Percentiles rank a stretch among this genome's conserved stretches.
Evolutionary conservation across 73 alveolate species (phyloP).

Genomic region (Symbiodinium natans): DNA sequence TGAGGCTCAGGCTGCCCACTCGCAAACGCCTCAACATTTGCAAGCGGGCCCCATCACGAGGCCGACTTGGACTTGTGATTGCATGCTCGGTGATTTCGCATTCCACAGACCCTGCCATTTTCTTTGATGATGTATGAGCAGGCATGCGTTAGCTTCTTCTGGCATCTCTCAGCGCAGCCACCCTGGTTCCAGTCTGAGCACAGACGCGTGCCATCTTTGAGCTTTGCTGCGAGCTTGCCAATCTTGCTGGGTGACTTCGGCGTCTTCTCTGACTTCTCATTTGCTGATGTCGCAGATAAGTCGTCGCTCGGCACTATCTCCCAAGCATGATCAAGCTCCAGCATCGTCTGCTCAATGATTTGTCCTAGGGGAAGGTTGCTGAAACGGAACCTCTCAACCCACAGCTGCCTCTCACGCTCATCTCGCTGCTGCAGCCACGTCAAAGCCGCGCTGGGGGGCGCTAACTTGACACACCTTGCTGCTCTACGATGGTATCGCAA

Average conservation of each 20-base stretch:
- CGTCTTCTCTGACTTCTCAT: background rate
- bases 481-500: background rate
- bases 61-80: background rate
- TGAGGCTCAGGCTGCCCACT: too few relatives aligned
- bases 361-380: background rate
- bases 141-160: background rate
- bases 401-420: background rate
- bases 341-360: background rate
- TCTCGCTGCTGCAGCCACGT: background rate
- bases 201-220: background rate
- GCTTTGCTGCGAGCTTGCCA: background rate
- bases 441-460: background rate
- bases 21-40: background rate
- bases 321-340: background rate
- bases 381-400: background rate
- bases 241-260: background rate
- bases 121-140: background rate
- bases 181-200: background rate
- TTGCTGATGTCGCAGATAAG: background rate
- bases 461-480: background rate
- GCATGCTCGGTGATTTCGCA: background rate
- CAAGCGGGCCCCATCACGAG: background rate
- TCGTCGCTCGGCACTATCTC: too few relatives aligned
- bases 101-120: conserved; percentile 6
- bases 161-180: background rate